Base-by-base conservation (phyloP, 129 eudicot species). In the Saposhnikovia divaricata region DNA sequence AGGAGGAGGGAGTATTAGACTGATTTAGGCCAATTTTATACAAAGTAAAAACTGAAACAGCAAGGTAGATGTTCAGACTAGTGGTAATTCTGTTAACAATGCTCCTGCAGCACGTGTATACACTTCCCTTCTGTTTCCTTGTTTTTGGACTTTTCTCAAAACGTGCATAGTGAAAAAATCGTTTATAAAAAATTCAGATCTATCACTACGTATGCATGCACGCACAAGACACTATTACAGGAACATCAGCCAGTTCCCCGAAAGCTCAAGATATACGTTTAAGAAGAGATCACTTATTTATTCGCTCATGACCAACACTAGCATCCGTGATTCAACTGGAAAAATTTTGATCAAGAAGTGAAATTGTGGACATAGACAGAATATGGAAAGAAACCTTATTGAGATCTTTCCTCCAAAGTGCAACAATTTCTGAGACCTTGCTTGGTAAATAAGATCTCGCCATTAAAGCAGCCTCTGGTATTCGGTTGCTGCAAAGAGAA, bases 401-500 rank as follows among this genome's bases (percentile, higher is more conserved):
- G 50, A 77, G 71, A 57, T 77, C 46, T 42, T 55, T 77, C 50
- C 80, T 91, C 93, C 98, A 93, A 47, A 93, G 84, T 34, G 91
- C 92, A 53, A 93, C 93, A 69, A 93, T 86, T 81, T 93, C 96
- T 79, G 96, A 93, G 68, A 91, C 98, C 91, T 88, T 93, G 88
- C 96, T 93, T 38, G 96, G 98, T 80, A 93, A 93, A 86, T 91
- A 91, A 74, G 96, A 93, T 75, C 98, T 86, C 68, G 98, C 96
- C 97, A 93, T 89, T 77, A 93, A 77, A 81, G 96, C 96, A 89
- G 96, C 93, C 84, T 93, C 98, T 61, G 96, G 96, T 84, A 93
- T 89, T 81, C 96, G 96, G 78, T 93, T 93, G 86, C 98, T 93
- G 90, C 68, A 80, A 55, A 73, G 18, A 70, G 70, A 34, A 28